Conservation (phyloP, 2,329 filamentous ascomycete genomes). For the Cercospora sesami region DNA sequence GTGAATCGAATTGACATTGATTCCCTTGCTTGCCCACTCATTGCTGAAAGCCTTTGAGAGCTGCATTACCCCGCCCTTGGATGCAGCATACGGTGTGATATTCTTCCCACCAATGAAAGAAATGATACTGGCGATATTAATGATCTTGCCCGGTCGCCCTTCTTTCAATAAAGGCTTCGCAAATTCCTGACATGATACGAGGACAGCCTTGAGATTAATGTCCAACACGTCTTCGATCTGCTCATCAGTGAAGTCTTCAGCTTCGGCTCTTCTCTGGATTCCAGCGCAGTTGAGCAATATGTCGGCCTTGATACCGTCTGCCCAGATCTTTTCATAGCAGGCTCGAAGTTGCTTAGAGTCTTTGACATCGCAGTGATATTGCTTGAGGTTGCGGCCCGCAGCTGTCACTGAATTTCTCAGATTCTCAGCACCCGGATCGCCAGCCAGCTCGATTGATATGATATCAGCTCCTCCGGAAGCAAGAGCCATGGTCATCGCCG, state of each 20-base stretch:
- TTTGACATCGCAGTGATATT: conserved; percentile 25
- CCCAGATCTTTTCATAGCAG: conserved; percentile 26
- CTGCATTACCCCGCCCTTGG: conserved; percentile 80
- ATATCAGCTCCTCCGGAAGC: conserved; percentile 33
- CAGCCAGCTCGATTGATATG: conserved; percentile 32
- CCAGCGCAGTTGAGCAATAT: conserved; percentile 37
- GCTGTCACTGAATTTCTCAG: conserved; percentile 12
- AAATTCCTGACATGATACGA: conserved; percentile 30
- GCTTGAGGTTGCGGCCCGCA: conserved; percentile 19
- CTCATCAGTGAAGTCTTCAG: conserved; percentile 34
- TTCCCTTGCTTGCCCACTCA: conserved; percentile 74
- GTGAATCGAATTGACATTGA: conserved; percentile 82
- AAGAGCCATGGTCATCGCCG: conserved; percentile 41
- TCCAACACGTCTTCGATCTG: conserved; percentile 35
- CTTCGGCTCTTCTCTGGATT: conserved; percentile 33
- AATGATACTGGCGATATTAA: conserved; percentile 34
- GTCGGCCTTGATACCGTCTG: conserved; percentile 30
- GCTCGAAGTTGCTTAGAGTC: conserved; percentile 20
- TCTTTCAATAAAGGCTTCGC: conserved; percentile 29
- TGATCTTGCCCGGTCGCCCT: conserved; percentile 29
- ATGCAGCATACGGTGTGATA: conserved; percentile 81
- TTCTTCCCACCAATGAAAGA: conserved; percentile 54
- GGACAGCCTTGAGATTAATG: conserved; percentile 32
- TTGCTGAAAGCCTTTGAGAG: conserved; percentile 81
- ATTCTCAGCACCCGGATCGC: conserved; percentile 19